Evolutionary conservation across 2,329 filamentous ascomycete species (phyloP), one percentile per base, ranked within the genome.

Genomic region (Claviceps pazoutovae): DNA sequence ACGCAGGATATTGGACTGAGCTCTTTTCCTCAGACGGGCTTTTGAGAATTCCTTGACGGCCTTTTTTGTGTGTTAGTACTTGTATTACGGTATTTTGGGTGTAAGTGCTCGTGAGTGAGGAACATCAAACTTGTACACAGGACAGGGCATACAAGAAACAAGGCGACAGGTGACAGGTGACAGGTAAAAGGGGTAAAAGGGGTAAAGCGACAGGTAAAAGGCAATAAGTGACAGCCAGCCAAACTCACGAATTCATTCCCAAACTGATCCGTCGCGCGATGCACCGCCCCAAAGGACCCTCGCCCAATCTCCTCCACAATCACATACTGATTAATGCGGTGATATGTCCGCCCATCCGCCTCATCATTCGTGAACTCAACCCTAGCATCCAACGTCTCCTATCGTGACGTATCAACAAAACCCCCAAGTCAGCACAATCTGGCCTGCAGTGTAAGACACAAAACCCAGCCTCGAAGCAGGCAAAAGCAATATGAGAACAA

Each of bases 31-130:
- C 51, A 98, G 73, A 38, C 90, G 82, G 2, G 87, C 82, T 65
- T 98, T 98, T 54, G 91, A 97, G 68, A 98, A 97, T 63, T 97
- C 90, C 68, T 98, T 98, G 64, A 97, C 81, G 53, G 93, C 91
- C 90, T 95, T 63, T 34, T 34, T 11, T 34, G 30, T 9, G 30
- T 9, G 9, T 34, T 11, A 34, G 30, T 34, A 34, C 30, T 11
- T 11, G 9, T 11, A 34, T 34, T 11, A 34, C 11, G 30, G 30
- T 9, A 11, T 9, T 9, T 3, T 34, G 30, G 8, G 30, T 34
- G 30, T 34, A 34, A 34, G 3, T 11, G 9, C 30, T 34, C 9
- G 23, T 23, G 23, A 23, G 23, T 23, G 23, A 23, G 23, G 5
- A 5, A 4, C 23, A 23, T 23, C 23, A 23, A 23, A 6, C 23